Percentiles rank a stretch among this genome's conserved stretches.
phyloP scores from a whole-genome alignment of 148 eudicot genomes.

The Persicaria maculosa region DNA sequence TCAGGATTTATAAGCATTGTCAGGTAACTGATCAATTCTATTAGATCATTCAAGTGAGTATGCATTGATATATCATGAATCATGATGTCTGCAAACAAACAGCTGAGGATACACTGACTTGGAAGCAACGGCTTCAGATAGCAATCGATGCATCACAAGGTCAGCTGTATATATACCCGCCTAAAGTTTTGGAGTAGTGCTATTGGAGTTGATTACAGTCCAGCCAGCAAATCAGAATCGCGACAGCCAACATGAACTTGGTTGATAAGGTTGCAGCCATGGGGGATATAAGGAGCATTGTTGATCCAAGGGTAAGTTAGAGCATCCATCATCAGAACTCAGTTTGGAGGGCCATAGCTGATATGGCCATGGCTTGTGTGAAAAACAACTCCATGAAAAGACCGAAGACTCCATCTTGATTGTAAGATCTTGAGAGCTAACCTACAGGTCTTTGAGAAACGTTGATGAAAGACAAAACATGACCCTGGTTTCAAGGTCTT shows the following conservation, averaged over 20 bases:
- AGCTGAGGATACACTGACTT: slow-evolving; percentile 19
- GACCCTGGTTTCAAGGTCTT: too few relatives aligned
- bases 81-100: background rate
- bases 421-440: too few relatives aligned
- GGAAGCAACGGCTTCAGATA: slow-evolving; percentile 32
- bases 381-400: background rate
- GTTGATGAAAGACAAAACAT: too few relatives aligned
- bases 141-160: slow-evolving; percentile 46
- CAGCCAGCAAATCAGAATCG: background rate
- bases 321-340: slow-evolving; percentile 12
- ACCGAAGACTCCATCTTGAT: too few relatives aligned
- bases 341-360: slow-evolving; percentile 12
- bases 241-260: background rate
- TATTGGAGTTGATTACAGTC: slow-evolving; percentile 11
- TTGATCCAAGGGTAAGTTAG: slow-evolving; percentile 7
- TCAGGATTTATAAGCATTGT: slow-evolving; percentile 10
- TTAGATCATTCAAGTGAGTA: background rate
- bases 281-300: slow-evolving; percentile 10
- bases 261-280: slow-evolving; percentile 7
- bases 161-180: slow-evolving; percentile 5
- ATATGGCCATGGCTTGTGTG: slow-evolving; percentile 15
- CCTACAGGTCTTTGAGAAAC: too few relatives aligned
- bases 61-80: too few relatives aligned
- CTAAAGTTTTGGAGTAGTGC: slow-evolving; percentile 1
- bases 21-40: slow-evolving; percentile 16